phyloP scores from a whole-genome alignment of 345 rosid genomes.

The Sonneratia alba region DNA sequence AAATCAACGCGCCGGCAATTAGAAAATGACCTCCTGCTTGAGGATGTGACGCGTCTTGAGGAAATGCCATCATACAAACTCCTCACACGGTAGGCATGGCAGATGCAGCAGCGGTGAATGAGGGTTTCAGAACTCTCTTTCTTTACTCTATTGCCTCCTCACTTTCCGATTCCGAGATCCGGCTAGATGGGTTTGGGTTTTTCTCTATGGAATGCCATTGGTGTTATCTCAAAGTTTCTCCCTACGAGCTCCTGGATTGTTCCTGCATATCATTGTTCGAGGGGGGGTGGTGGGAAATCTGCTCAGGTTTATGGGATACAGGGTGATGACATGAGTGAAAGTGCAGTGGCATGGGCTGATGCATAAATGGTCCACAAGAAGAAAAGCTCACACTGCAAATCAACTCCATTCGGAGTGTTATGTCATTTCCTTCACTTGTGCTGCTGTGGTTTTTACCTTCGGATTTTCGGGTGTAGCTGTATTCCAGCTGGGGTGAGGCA shows the following conservation, averaged over 20 bases:
- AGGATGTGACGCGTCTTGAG: conserved; percentile 60
- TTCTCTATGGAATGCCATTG: background rate
- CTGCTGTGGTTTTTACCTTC: too few relatives aligned
- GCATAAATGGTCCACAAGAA: too few relatives aligned
- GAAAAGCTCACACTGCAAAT: too few relatives aligned
- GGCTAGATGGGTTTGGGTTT: background rate
- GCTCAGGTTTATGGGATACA: background rate
- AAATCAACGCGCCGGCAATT: conserved; percentile 77
- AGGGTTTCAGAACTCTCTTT: background rate
- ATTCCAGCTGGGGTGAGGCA: too few relatives aligned
- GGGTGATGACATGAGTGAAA: background rate
- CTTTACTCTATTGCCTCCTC: background rate
- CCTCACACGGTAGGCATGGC: conserved; percentile 30
- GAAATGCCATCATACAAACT: conserved; percentile 78
- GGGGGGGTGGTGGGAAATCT: background rate
- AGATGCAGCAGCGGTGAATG: conserved; percentile 13
- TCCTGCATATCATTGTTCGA: background rate
- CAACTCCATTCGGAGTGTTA: too few relatives aligned
- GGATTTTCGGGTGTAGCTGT: too few relatives aligned
- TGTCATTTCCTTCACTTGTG: too few relatives aligned
- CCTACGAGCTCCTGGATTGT: background rate
- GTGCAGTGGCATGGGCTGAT: background rate
- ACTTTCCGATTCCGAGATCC: background rate
- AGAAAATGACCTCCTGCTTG: conserved; percentile 79
- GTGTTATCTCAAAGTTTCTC: background rate